Evolutionary conservation across 1,284 basidiomycete genomes (phyloP).

Genomic region (Apiotrichum veenhuisii): DNA sequence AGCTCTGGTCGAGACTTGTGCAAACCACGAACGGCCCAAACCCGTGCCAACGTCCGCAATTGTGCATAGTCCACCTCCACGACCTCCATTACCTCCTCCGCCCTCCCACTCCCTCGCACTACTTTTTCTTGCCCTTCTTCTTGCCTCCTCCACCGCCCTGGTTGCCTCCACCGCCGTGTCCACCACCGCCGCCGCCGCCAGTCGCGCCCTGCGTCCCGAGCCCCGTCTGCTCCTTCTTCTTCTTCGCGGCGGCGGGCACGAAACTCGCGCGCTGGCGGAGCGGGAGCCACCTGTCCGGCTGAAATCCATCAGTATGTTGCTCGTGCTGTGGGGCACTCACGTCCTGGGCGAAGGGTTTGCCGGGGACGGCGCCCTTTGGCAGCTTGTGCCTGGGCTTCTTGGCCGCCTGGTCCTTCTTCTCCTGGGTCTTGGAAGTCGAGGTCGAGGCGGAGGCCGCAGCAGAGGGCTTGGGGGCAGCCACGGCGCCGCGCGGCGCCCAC

Average conservation of each 20-base stretch:
- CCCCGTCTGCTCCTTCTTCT: constrained; percentile 31
- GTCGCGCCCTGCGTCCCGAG: constrained; percentile 17
- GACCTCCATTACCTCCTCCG: no score
- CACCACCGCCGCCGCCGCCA: constrained; percentile 6
- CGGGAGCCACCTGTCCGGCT: constrained; percentile 50
- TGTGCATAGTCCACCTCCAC: no score
- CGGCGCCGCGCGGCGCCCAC: constrained; percentile 28
- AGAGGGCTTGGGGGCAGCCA: no score
- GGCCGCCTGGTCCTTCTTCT: constrained; percentile 18
- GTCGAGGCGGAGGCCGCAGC: constrained; percentile 8
- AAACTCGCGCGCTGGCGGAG: constrained; percentile 41
- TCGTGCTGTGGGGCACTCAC: no score
- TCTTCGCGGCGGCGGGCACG: constrained; percentile 30
- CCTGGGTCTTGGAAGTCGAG: constrained; percentile 5
- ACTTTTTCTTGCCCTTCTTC: constrained; percentile 25
- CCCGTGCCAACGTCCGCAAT: no score
- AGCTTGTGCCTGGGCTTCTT: constrained; percentile 45
- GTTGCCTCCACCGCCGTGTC: not conserved
- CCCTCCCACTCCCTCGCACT: not conserved
- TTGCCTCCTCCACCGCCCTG: constrained; percentile 12
- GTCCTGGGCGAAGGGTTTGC: constrained; percentile 41
- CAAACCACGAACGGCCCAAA: no score
- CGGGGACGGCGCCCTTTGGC: constrained; percentile 42
- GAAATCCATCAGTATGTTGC: not conserved
- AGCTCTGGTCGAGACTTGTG: no score